Base-by-base conservation (phyloP, 2,329 filamentous ascomycete genomes). In the Alternaria triticimaculans region DNA sequence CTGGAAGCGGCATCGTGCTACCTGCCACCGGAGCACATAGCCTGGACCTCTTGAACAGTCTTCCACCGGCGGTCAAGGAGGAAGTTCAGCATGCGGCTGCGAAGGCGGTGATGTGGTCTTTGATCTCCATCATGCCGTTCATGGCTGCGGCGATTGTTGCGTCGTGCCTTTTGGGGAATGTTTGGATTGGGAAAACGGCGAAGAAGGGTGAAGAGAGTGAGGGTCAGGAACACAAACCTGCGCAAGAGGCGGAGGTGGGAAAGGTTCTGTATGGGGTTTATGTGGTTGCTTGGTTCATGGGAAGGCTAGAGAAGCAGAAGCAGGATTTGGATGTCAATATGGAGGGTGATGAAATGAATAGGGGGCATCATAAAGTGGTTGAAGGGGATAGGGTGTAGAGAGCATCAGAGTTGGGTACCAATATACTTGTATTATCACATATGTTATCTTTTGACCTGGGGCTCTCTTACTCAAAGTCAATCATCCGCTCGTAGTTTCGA, bases 21-120 rank as follows among this genome's bases (percentile, higher is more conserved):
- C 63, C 58, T 28, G 48, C 58, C 66, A 60, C 64, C 61, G 53
- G 58, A 43, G 46, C 74, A 55, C 37, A 71, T 53, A 73, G 80
- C 60, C 63, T 81, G 56, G 68, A 80, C 51, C 65, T 78, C 55
- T 62, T 80, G 23, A 57, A 80, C 63, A 80, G 76, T 43, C 77
- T 87, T 2, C 78, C 82, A 0, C 48, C 72, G 1, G 76, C 67
- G 0, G 69, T 77, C 9, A 81, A 84, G 56, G 70, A 75, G 0
- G 72, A 71, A 4, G 78, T 87, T 2, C 79, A 82, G 4, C 74
- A 82, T 9, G 79, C 79, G 6, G 85, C 84, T 3, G 84, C 83
- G 67, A 83, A 82, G 62, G 89, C 88, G 0, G 87, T 91, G n/a
- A 87, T 88, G 66, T 90, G 88, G 86, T 87, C 88, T 0, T 89